These are phyloP conservation scores for Sporisorium iseilematis-ciliati DNA, from an alignment of 1,284 basidiomycete genomes.

Conservation along the genomic window DNA sequence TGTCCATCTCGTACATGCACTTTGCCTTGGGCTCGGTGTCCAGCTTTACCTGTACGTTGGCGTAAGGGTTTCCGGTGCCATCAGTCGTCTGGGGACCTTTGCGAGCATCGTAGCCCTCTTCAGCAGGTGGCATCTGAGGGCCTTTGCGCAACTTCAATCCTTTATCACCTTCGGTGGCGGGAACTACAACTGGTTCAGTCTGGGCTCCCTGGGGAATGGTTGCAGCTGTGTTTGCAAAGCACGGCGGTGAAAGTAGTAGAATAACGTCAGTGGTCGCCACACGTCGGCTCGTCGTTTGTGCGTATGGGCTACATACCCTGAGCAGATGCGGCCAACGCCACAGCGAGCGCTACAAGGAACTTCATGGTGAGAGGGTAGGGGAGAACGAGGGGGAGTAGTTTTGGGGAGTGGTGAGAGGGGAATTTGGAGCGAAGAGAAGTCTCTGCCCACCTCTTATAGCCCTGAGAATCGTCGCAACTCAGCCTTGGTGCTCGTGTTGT, in stretches of 20 bases:
- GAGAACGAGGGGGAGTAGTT: neutral
- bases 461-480: neutral
- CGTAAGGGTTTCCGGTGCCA: constrained; percentile 13
- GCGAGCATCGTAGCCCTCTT: neutral
- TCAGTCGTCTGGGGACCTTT: constrained; percentile 23
- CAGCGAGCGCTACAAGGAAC: constrained; percentile 26
- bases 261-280: constrained; percentile 6
- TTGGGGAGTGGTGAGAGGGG: neutral
- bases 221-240: constrained; percentile 1
- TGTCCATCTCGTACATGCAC: constrained; percentile 55
- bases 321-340: constrained; percentile 17
- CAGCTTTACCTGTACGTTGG: constrained; percentile 17
- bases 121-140: neutral
- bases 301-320: constrained; percentile 14
- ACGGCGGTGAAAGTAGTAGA: no score
- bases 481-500: neutral
- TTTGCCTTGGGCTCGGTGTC: constrained; percentile 31
- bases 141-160: constrained; percentile 8
- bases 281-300: neutral
- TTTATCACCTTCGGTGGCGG: neutral
- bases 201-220: neutral
- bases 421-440: neutral
- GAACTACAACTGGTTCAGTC: neutral
- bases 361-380: constrained; percentile 14
- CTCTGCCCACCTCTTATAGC: constrained; percentile 2